These are phyloP conservation scores for Fusarium anguioides DNA, from an alignment of 2,329 filamentous ascomycete species.

Conservation along the genomic window DNA sequence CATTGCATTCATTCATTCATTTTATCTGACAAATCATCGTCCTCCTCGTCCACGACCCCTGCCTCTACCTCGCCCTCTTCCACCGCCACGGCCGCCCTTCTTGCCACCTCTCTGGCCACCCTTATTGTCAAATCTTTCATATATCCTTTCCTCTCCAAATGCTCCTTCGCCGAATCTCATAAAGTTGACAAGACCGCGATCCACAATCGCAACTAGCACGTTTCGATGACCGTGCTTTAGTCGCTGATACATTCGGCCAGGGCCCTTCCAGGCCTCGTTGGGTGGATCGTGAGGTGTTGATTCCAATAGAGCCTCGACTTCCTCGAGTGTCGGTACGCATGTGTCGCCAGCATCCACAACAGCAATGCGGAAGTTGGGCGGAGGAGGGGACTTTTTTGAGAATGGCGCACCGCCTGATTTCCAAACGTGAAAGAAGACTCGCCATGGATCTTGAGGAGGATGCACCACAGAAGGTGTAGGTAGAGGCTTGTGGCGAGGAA, in stretches of 20 bases:
- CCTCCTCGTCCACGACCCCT: conserved; percentile 42
- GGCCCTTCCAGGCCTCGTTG: conserved; percentile 49
- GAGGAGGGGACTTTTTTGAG: conserved; percentile 80
- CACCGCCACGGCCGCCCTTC: conserved; percentile 57
- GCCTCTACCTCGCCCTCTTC: conserved; percentile 45
- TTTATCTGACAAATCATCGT: conserved; percentile 35
- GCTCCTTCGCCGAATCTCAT: conserved; percentile 82
- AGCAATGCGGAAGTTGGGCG: conserved; percentile 86
- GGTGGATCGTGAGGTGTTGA: conserved; percentile 78
- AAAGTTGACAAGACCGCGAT: conserved; percentile 90
- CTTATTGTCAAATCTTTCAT: conserved; percentile 64
- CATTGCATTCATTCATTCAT: conserved; percentile 18
- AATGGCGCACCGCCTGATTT: conserved; percentile 72
- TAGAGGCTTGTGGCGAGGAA: conserved; percentile 74
- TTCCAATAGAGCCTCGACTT: conserved; percentile 78
- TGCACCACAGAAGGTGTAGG: conserved; percentile 43
- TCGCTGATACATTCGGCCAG: conserved; percentile 74
- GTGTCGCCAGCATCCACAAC: conserved; percentile 82
- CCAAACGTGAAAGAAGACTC: conserved; percentile 84
- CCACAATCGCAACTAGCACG: conserved; percentile 87
- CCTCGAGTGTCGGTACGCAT: conserved; percentile 75
- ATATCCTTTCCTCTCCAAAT: conserved; percentile 81
- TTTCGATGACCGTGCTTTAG: conserved; percentile 87
- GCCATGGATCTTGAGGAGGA: conserved; percentile 67
- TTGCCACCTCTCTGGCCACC: conserved; percentile 54